Percentiles rank a stretch among this genome's conserved stretches.
Evolutionary conservation across 306 rosid species (phyloP).

Genomic region (barrel medic (Medicago truncatula)): MtrunA17r5.0-ANR NC_053043.1:43075001-43075500

Average conservation of each 20-base stretch:
- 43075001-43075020: conserved; percentile 18
- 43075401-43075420: conserved; percentile 26
- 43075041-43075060: conserved; percentile 72
- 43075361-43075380: conserved; percentile 55
- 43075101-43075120: conserved; percentile 91
- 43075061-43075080: conserved; percentile 92
- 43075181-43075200: background rate
- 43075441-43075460: background rate
- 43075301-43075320: conserved; percentile 94
- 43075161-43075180: background rate
- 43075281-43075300: conserved; percentile 95
- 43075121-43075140: conserved; percentile 97
- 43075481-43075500: background rate
- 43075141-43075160: conserved; percentile 60
- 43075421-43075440: background rate
- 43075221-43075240: conserved; percentile 16
- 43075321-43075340: conserved; percentile 85
- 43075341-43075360: conserved; percentile 86
- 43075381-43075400: conserved; percentile 25
- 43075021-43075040: conserved; percentile 23
- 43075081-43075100: conserved; percentile 87
- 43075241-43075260: conserved; percentile 80
- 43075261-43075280: conserved; percentile 95
- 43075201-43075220: conserved; percentile 24
- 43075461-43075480: background rate